Evolutionary conservation across 2,329 filamentous ascomycete genomes (phyloP).

Genomic region (Hymenotorrendiella dingleyae): DNA sequence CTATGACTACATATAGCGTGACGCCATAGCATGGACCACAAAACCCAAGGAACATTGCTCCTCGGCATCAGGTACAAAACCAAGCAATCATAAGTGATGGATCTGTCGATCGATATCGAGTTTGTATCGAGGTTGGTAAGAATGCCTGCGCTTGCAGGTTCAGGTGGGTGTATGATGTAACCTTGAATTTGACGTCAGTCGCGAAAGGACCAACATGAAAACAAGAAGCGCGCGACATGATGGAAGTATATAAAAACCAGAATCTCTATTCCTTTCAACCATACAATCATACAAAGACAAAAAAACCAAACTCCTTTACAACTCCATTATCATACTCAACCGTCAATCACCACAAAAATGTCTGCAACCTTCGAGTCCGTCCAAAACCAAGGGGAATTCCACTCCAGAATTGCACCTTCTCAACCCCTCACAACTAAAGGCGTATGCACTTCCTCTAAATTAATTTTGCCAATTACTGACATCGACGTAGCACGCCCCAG

Average conservation of each 20-base stretch:
- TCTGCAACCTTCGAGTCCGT: constrained; percentile 39
- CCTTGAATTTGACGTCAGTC: background rate
- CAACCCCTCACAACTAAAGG: constrained; percentile 43
- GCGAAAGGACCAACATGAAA: background rate
- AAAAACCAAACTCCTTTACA: background rate
- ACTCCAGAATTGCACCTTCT: constrained; percentile 42
- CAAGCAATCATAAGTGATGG: too few relatives aligned
- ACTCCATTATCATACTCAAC: background rate
- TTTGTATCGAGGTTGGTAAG: too few relatives aligned
- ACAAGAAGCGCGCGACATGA: too few relatives aligned
- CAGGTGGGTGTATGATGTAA: background rate
- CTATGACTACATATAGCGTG: too few relatives aligned
- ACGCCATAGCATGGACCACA: too few relatives aligned
- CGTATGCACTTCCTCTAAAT: background rate
- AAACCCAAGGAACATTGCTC: too few relatives aligned
- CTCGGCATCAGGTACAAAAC: too few relatives aligned
- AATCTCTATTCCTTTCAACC: background rate
- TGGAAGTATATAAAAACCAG: background rate
- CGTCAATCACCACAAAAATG: constrained; percentile 1
- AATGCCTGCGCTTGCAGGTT: too few relatives aligned
- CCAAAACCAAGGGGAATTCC: constrained; percentile 51
- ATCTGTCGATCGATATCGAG: too few relatives aligned
- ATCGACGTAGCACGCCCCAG: constrained; percentile 53
- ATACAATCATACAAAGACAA: background rate
- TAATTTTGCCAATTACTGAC: constrained; percentile 4